Base-by-base conservation (phyloP, 2,329 filamentous ascomycete species). In the Aspergillus novofumigatus region DNA sequence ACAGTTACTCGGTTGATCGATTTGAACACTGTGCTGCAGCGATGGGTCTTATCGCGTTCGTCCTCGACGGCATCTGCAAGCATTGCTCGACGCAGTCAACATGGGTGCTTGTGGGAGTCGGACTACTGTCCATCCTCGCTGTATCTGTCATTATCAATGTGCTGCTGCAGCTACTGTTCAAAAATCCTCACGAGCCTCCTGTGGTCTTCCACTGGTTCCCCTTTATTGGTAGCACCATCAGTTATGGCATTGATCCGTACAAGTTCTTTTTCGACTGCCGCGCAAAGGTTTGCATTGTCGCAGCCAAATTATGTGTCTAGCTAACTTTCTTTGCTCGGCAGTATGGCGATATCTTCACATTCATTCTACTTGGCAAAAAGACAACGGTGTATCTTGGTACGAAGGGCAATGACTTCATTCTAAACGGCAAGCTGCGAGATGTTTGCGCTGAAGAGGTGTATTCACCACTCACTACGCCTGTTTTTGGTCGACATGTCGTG, bases 401-500 rank as follows among this genome's bases (percentile, higher is more conserved):
- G 38, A 83, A 87, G 64, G 91, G 91, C 64, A 96, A 95, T 73
- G 90, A 96, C 65, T 95, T 96, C 74, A 92, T 96, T 65, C 81
- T 96, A 64, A 96, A 96, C 72, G 91, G 90, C 71, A 96, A 94
- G 79, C 82, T 91, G 68, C 91, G 89, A 78, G 91, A 96, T 69
- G 87, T 96, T 67, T 92, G 89, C 71, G 92, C 92, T 38, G 92
- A 96, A 76, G 91, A 96, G 68, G 90, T 96, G 62, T 96, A 96
- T 77, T 88, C 85, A 55, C 88, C 90, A 55, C 81, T 96, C 56
- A 85, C 81, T 25, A 86, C 83, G 5, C 84, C 84, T 48, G 84
- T 87, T 3, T 96, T 96, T 71, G 91, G 91, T 64, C 86, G 85
- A 67, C 88, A 92, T 77, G 91, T 96, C 26, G 90, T 95, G 54